Conservation (phyloP, 805 yeast genomes). For the Yarrowia alimentaria region DNA sequence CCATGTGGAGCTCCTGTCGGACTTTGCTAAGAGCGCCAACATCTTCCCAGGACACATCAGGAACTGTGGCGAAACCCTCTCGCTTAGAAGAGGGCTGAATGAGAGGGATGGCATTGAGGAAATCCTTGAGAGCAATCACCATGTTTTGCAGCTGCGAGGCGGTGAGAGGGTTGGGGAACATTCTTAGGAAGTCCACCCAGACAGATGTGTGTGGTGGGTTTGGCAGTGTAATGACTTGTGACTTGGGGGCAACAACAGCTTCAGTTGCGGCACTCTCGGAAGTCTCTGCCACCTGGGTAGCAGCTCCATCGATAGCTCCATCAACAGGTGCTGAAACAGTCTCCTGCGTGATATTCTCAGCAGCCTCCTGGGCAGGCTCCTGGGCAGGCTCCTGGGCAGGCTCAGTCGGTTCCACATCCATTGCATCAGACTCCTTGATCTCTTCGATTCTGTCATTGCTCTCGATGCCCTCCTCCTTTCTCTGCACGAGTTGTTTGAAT, state of each 20-base stretch:
- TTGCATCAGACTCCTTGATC: constrained; percentile 35
- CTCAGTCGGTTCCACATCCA: constrained; percentile 40
- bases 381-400: constrained; percentile 36
- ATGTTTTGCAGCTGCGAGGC: constrained; percentile 72
- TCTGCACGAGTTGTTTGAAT: constrained; percentile 51
- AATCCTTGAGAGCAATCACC: constrained; percentile 75
- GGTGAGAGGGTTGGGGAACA: constrained; percentile 78
- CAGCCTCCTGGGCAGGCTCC: constrained; percentile 8
- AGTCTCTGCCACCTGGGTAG: too few species aligned
- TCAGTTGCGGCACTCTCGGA: constrained; percentile 31
- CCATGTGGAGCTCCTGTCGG: constrained; percentile 91
- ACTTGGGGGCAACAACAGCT: constrained; percentile 26
- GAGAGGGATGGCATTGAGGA: constrained; percentile 79
- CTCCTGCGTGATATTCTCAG: not conserved
- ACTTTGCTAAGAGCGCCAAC: constrained; percentile 85
- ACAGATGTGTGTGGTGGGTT: constrained; percentile 35
- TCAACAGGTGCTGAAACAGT: too few species aligned
- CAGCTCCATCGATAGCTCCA: too few species aligned
- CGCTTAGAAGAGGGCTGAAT: constrained; percentile 97
- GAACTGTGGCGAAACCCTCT: constrained; percentile 98
- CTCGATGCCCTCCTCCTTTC: constrained; percentile 29
- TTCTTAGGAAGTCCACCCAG: constrained; percentile 57
- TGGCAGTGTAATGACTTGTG: constrained; percentile 13
- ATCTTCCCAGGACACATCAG: constrained; percentile 93
- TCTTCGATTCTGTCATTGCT: constrained; percentile 28